Percentiles rank a stretch among this genome's conserved stretches.
phyloP scores from a whole-genome alignment of 768 basidiomycete species.

The Agrocybe praecox region DNA sequence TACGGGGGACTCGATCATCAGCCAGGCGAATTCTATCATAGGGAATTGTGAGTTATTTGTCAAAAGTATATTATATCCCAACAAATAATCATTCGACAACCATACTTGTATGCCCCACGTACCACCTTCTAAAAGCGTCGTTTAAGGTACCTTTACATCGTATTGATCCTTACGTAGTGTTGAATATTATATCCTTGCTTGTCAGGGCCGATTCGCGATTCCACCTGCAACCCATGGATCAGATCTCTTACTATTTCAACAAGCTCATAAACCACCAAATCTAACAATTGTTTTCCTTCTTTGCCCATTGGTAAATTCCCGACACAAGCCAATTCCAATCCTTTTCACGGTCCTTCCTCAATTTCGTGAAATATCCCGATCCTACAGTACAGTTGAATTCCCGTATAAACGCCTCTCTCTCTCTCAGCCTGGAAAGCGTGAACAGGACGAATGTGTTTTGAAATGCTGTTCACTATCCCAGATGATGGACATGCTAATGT shows the following conservation, averaged over 20 bases:
- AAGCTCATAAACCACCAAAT: neutral
- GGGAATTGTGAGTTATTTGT: conserved; percentile 35
- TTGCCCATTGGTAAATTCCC: neutral
- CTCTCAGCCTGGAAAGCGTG: neutral
- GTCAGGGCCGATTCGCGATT: neutral
- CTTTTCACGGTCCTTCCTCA: neutral
- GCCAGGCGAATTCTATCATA: conserved; percentile 37
- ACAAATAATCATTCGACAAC: neutral
- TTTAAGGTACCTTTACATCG: neutral
- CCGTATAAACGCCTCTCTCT: neutral
- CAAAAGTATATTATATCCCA: neutral
- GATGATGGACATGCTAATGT: neutral
- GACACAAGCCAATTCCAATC: neutral
- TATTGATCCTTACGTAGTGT: neutral
- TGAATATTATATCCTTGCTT: neutral
- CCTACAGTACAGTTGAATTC: neutral
- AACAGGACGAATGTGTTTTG: neutral
- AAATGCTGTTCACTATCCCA: neutral
- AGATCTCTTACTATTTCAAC: neutral
- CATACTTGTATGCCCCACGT: neutral
- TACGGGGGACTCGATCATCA: conserved; percentile 33
- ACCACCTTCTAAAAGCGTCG: neutral
- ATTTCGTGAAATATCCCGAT: neutral
- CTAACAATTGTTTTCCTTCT: neutral
- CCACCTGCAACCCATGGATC: neutral